Evolutionary conservation across 75 land plant genomes (phyloP), one percentile per base, ranked within the genome.

Genomic region (Picea sitchensis): DNA sequence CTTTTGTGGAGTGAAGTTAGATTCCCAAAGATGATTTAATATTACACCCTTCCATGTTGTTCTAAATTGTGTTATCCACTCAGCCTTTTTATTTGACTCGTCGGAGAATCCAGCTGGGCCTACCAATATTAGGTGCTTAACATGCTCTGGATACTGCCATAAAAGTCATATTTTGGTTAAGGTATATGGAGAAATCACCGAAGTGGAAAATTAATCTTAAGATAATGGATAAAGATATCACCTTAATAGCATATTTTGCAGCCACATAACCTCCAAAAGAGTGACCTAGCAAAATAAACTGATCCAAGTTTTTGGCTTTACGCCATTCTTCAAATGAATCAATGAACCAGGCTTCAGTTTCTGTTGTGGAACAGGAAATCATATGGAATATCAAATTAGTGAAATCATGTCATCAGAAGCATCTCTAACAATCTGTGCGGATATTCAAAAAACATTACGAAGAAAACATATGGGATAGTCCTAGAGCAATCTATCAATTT

Each of bases 321-420:
- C 98, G 92, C 99, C 99, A 97, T 81, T 91, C 99, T 79, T 97
- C 99, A 58, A 97, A 92, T 17, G 99, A 97, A 81, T 97, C 99
- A 77, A 97, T 89, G 64, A 95, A 97, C 98, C 99, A 97, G 81
- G 96, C 93, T 73, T 97, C 99, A 58, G 99, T 92, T 84, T 97
- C 99, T 97, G 96, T 65, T 79, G 21, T 18, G 14, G 41, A 15
- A 30, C 68, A 76, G 31, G 0, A 54, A 20, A 30, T 8, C 69
- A 21, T 1, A 36, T 69, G 56, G 51, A 44, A 71, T 71, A 71
- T 71, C 12, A 71, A 44, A 71, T 71, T 17, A 71, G 74, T 71
- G n/a, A n/a, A 21, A 11, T n/a, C 74, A 15, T 20, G n/a, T 71
- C 3, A 44, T 20, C 12, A 17, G 23, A n/a, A 44, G 26, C 74